Conservation (phyloP, 768 basidiomycete genomes). For the Hygrocybe coccinea region DNA sequence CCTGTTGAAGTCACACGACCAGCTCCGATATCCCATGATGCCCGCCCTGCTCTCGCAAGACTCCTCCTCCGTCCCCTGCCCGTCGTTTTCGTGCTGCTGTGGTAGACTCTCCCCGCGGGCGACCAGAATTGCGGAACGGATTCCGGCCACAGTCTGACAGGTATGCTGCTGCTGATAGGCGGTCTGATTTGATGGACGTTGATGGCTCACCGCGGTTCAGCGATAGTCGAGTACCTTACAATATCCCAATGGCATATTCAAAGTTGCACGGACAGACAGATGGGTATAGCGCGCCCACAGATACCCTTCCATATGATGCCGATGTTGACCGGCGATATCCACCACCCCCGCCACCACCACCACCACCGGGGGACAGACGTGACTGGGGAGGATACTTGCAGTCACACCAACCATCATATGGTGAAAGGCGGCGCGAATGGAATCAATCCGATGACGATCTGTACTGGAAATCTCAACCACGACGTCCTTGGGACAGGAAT, state of each 20-base stretch:
- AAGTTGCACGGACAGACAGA: too few relatives aligned
- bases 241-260: too few relatives aligned
- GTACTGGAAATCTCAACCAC: conserved; percentile 32
- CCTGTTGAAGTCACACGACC: conserved; percentile 8
- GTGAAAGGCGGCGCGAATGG: conserved; percentile 15
- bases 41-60: conserved; percentile 13
- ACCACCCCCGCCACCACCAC: too few relatives aligned
- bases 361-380: conserved; percentile 22
- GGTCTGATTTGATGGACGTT: conserved; percentile 33
- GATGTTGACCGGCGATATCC: conserved; percentile 32
- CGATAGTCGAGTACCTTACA: conserved; percentile 26
- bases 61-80: conserved; percentile 22
- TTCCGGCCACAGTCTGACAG: conserved; percentile 41
- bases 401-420: not conserved
- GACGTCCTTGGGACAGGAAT: too few relatives aligned
- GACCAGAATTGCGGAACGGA: conserved; percentile 17
- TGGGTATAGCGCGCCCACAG: conserved; percentile 16
- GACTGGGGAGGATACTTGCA: conserved; percentile 22
- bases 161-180: conserved; percentile 32
- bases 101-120: conserved; percentile 36
- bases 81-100: conserved; percentile 25
- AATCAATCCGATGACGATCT: conserved; percentile 36
- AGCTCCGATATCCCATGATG: conserved; percentile 14
- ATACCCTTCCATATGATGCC: conserved; percentile 24
- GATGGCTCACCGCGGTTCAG: conserved; percentile 34